Percentiles rank a stretch among this genome's conserved stretches.
Evolutionary conservation across 176 grass and related monocot species (phyloP).

Genomic region (Musa schizocarpa): DNA sequence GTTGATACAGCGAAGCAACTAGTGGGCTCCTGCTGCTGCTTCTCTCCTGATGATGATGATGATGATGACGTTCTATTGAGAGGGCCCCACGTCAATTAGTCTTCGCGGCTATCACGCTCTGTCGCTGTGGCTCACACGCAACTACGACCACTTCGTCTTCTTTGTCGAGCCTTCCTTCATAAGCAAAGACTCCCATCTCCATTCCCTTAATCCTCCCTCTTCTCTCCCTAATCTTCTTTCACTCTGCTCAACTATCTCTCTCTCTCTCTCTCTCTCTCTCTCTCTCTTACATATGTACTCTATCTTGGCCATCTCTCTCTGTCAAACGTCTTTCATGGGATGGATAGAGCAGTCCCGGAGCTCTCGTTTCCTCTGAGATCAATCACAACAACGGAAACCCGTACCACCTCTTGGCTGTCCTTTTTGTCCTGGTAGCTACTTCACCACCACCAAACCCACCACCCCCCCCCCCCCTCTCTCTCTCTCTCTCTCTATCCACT

Average conservation of each 20-base stretch:
- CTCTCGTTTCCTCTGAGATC: no score
- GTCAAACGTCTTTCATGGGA: not conserved
- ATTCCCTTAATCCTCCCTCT: not conserved
- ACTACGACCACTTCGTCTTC: no score
- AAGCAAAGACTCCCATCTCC: not conserved
- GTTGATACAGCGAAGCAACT: no score
- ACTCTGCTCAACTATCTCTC: not conserved
- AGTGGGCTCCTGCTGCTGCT: no score
- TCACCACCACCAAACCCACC: no score
- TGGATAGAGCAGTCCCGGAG: no score
- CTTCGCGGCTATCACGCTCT: not conserved
- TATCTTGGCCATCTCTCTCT: no score
- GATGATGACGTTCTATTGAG: no score
- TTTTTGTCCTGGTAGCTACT: not conserved
- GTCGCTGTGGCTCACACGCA: not conserved
- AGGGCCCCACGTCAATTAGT: no score
- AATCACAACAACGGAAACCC: no score
- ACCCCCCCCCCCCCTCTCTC: not conserved
- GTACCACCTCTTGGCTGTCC: not conserved
- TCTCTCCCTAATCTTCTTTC: not conserved
- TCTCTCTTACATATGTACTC: not conserved
- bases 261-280: constrained; percentile 11
- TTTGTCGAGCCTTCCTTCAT: not conserved
- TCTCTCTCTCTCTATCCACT: not conserved
- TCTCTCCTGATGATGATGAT: no score